Percentiles rank a stretch among this genome's conserved stretches.
These are phyloP conservation scores for Pyricularia pennisetigena DNA, from an alignment of 2,329 filamentous ascomycete genomes.

Conservation along the genomic window DNA sequence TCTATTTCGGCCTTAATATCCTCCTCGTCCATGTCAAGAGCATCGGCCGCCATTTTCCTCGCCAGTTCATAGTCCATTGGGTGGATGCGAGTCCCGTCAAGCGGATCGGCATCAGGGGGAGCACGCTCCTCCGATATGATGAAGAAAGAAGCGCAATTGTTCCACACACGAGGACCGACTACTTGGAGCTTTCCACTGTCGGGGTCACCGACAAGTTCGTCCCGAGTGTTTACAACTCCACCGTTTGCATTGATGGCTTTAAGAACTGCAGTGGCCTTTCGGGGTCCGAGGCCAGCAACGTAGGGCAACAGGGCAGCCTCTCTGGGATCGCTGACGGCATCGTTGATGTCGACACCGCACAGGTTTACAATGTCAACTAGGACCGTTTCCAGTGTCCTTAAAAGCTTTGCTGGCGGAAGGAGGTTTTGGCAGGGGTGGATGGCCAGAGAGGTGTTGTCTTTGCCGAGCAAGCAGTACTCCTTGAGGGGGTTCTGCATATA, in stretches of 20 bases:
- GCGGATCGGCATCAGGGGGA: constrained; percentile 74
- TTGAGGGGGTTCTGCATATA: constrained; percentile 95
- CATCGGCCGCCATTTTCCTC: constrained; percentile 96
- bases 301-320: constrained; percentile 84
- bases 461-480: constrained; percentile 88
- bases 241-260: constrained; percentile 91
- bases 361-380: constrained; percentile 99
- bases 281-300: constrained; percentile 80
- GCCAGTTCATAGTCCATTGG: constrained; percentile 97
- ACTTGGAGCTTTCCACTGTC: constrained; percentile 69
- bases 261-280: constrained; percentile 76
- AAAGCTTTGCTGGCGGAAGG: constrained; percentile 76
- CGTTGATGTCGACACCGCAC: constrained; percentile 90
- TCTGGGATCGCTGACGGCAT: constrained; percentile 72
- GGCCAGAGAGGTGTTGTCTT: constrained; percentile 74
- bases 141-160: constrained; percentile 93
- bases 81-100: constrained; percentile 95
- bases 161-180: constrained; percentile 85
- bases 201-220: constrained; percentile 81
- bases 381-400: constrained; percentile 82
- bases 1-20: constrained; percentile 92
- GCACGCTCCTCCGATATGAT: constrained; percentile 82
- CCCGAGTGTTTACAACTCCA: constrained; percentile 72
- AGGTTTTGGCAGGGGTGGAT: constrained; percentile 89
- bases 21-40: constrained; percentile 91